Percentiles rank a stretch among this genome's conserved stretches.
These are phyloP conservation scores for Penicillium ucsense DNA, from an alignment of 495 filamentous ascomycete species.

Conservation along the genomic window DNA sequence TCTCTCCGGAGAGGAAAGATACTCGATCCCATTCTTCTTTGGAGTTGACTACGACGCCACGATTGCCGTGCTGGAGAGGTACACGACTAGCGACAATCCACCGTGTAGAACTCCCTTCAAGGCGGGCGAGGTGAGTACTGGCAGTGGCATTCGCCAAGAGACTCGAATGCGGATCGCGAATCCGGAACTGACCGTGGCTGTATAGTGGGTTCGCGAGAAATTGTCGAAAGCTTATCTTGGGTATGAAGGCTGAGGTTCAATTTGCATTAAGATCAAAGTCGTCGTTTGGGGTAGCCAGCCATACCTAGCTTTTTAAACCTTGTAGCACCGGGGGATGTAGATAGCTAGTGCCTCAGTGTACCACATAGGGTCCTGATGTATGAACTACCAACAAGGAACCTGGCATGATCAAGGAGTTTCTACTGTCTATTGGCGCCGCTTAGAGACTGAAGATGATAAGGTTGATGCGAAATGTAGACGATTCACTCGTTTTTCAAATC, in stretches of 20 bases:
- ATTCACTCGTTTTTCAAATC: too few species aligned
- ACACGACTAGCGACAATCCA: conserved; percentile 7
- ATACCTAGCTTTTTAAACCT: too few species aligned
- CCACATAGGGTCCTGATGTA: too few species aligned
- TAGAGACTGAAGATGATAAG: too few species aligned
- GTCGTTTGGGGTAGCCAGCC: too few species aligned
- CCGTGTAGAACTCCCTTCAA: conserved; percentile 14
- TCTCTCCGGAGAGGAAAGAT: conserved; percentile 32
- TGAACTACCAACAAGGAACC: too few species aligned
- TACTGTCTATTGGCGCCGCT: too few species aligned
- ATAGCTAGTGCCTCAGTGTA: too few species aligned
- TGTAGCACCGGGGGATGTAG: too few species aligned
- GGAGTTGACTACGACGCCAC: conserved; percentile 23
- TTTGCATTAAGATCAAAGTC: too few species aligned
- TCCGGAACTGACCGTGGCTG: background rate
- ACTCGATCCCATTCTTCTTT: conserved; percentile 42
- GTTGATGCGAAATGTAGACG: too few species aligned
- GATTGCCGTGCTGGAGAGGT: conserved; percentile 13
- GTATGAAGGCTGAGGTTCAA: conserved; percentile 2
- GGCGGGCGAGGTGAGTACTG: conserved; percentile 14
- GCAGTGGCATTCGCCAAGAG: background rate
- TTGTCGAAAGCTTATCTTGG: conserved; percentile 10
- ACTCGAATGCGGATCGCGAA: background rate
- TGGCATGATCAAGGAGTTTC: too few species aligned
- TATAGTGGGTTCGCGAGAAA: conserved; percentile 11